These are phyloP conservation scores for Pterulicium gracile DNA, from an alignment of 1,284 basidiomycete species.

Conservation along the genomic window DNA sequence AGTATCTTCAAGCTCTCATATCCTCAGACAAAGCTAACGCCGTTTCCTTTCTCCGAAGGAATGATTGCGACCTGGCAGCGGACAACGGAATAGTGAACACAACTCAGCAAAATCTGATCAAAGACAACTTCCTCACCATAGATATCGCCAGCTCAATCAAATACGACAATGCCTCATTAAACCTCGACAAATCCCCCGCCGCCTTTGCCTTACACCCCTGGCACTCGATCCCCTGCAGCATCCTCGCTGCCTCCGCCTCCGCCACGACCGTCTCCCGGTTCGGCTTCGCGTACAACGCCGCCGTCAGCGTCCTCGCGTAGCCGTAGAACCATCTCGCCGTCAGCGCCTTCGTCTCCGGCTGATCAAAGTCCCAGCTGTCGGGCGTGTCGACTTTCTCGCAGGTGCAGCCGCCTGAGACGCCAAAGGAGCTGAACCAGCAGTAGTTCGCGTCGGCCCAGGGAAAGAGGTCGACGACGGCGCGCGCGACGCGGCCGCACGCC, in stretches of 20 bases:
- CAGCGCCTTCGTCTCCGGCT: neutral
- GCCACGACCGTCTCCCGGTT: neutral
- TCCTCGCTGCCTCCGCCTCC: neutral
- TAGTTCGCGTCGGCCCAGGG: constrained; percentile 1
- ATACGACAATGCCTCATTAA: neutral
- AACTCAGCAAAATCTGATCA: no score
- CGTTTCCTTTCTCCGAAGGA: neutral
- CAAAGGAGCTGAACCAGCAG: constrained; percentile 1
- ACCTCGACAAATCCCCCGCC: neutral
- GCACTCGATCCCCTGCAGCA: neutral
- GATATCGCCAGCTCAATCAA: neutral
- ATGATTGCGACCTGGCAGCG: no score
- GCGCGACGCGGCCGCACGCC: neutral
- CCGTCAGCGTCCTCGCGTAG: neutral
- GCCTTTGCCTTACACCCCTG: neutral
- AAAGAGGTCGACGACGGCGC: neutral
- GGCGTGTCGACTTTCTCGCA: constrained; percentile 2
- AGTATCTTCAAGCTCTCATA: neutral
- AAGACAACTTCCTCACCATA: no score
- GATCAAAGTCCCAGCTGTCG: neutral
- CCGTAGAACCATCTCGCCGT: constrained; percentile 2
- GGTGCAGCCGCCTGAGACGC: neutral
- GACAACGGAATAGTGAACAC: no score
- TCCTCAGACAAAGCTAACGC: neutral
- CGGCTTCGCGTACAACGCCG: neutral